These are phyloP conservation scores for Globisporangium paddicum DNA, from an alignment of 352 stramenopile species.

Conservation along the genomic window DNA sequence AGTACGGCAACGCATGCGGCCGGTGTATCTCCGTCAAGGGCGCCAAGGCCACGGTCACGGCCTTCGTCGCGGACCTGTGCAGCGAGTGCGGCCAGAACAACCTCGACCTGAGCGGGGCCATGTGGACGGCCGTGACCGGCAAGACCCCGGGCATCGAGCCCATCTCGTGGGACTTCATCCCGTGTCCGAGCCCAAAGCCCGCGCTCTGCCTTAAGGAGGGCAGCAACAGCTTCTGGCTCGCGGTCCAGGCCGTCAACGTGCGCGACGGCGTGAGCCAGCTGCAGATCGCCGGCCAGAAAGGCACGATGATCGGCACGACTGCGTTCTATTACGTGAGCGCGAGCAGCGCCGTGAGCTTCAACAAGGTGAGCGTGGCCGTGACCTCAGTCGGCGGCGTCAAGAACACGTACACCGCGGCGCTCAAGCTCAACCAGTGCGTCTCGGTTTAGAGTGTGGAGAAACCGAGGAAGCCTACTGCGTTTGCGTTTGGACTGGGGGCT, in stretches of 20 bases:
- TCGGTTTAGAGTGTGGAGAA: conserved; percentile 5
- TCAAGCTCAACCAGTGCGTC: conserved; percentile 14
- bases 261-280: conserved; percentile 9
- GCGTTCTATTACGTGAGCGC: conserved; percentile 14
- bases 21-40: conserved; percentile 13
- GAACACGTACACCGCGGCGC: conserved; percentile 6
- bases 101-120: conserved; percentile 13
- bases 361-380: conserved; percentile 9
- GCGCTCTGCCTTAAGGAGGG: conserved; percentile 12
- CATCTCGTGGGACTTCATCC: conserved; percentile 9
- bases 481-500: no score
- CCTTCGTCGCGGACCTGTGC: conserved; percentile 11
- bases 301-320: conserved; percentile 11
- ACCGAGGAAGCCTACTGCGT: no score
- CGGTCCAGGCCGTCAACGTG: conserved; percentile 12
- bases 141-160: conserved; percentile 10
- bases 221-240: conserved; percentile 11
- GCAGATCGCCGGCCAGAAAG: conserved; percentile 4
- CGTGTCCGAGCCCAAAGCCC: conserved; percentile 10
- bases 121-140: conserved; percentile 10
- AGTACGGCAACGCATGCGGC: conserved; percentile 11
- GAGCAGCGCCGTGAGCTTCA: background rate
- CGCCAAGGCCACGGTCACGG: conserved; percentile 10
- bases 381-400: conserved; percentile 5
- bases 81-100: conserved; percentile 15